Conservation (phyloP, 495 filamentous ascomycete species). For the Sordaria brevicollis region DNA sequence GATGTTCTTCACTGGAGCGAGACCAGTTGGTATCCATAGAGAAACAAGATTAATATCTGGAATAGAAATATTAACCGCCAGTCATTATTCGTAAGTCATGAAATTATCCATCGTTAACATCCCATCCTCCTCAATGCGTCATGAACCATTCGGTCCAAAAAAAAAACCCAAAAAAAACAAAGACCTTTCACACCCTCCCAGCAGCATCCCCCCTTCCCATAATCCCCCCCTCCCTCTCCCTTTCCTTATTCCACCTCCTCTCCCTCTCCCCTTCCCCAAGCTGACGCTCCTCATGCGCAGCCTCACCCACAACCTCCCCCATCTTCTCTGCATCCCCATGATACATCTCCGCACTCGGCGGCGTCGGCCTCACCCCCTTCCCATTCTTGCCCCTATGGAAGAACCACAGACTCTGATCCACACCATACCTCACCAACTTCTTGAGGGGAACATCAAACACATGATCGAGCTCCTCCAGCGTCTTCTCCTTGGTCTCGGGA, state of each 20-base stretch:
- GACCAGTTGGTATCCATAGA: background rate
- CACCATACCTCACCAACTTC: background rate
- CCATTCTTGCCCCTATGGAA: background rate
- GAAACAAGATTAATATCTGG: background rate
- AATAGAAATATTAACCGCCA: background rate
- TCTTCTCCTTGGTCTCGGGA: conserved; percentile 74
- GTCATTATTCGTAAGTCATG: background rate
- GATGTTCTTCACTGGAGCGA: background rate
- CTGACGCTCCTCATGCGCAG: no score
- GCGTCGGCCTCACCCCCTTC: background rate
- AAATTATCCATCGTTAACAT: background rate
- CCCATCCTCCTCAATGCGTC: background rate
- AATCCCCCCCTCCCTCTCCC: background rate
- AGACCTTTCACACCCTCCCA: background rate
- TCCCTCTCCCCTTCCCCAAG: background rate
- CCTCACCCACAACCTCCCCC: background rate
- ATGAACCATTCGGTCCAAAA: no score
- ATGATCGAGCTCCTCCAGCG: conserved; percentile 56
- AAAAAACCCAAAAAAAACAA: background rate
- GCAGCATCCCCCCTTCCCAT: background rate
- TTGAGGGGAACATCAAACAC: conserved; percentile 31
- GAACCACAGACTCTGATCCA: conserved; percentile 1
- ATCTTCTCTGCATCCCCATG: background rate
- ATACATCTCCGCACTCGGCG: background rate
- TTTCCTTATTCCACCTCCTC: background rate